Evolutionary conservation across 169 alveolate species (phyloP).

Genomic region (Plasmodium gallinaceum): DNA sequence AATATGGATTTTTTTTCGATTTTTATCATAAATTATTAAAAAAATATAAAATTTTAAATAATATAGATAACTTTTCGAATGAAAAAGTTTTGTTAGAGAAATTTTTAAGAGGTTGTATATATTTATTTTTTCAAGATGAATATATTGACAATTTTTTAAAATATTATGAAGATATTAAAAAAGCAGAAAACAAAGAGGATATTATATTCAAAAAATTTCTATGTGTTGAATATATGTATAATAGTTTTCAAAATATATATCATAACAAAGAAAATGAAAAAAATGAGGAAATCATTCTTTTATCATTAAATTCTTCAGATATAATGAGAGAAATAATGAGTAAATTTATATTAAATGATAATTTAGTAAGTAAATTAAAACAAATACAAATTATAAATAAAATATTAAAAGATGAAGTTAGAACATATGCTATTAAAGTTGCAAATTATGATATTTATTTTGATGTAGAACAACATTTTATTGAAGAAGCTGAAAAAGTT

Average conservation of each 20-base stretch:
- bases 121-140: slow-evolving; percentile 45
- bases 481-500: slow-evolving; percentile 54
- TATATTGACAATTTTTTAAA: slow-evolving; percentile 20
- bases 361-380: slow-evolving; percentile 35
- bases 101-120: slow-evolving; percentile 17
- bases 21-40: slow-evolving; percentile 5
- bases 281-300: not conserved
- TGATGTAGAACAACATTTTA: slow-evolving; percentile 53
- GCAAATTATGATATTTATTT: slow-evolving; percentile 27
- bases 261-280: not conserved
- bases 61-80: slow-evolving; percentile 3
- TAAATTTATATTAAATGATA: slow-evolving; percentile 31
- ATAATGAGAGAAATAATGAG: slow-evolving; percentile 26
- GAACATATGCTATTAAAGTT: slow-evolving; percentile 55
- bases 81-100: slow-evolving; percentile 25
- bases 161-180: slow-evolving; percentile 26
- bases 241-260: not conserved
- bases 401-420: slow-evolving; percentile 54
- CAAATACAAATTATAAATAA: slow-evolving; percentile 35
- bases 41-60: not conserved
- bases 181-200: slow-evolving; percentile 9
- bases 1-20: not conserved
- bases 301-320: slow-evolving; percentile 1
- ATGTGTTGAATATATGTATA: slow-evolving; percentile 44
- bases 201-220: not conserved